A percentile compares a stretch with the other conserved stretches of the same genome.
Conservation (phyloP, 1,284 basidiomycete genomes). For the Rhodotorula sp. region DNA sequence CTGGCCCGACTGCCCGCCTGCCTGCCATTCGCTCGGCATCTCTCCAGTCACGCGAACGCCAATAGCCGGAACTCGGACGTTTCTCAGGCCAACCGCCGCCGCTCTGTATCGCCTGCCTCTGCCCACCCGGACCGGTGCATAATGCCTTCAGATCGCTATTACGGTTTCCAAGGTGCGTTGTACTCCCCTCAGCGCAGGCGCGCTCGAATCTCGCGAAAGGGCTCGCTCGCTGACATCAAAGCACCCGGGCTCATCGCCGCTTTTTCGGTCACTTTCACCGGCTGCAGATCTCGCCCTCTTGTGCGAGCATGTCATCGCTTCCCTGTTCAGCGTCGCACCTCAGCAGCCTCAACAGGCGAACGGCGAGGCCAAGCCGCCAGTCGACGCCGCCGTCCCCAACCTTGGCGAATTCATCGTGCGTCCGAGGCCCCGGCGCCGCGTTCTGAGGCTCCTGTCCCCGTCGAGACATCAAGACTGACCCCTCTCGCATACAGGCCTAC, state of each 20-base stretch:
- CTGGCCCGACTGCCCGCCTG: too few species aligned
- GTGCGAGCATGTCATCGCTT: conserved; percentile 45
- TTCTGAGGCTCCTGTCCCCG: background rate
- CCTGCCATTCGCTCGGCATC: background rate
- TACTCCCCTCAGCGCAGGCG: background rate
- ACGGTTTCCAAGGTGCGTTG: conserved; percentile 36
- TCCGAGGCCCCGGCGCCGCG: background rate
- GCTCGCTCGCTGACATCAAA: background rate
- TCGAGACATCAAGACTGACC: background rate
- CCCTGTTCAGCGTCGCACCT: conserved; percentile 36
- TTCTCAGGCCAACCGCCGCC: too few species aligned
- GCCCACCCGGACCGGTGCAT: background rate
- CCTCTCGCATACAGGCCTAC: conserved; percentile 58
- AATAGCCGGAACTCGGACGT: background rate
- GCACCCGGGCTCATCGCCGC: conserved; percentile 1
- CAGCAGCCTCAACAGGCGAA: conserved; percentile 11
- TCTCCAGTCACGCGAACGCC: background rate
- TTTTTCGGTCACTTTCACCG: background rate
- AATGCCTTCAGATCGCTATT: conserved; percentile 33
- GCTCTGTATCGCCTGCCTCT: background rate
- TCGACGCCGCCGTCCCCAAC: conserved; percentile 20
- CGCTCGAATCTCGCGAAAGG: background rate
- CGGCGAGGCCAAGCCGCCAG: conserved; percentile 32
- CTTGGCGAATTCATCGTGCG: conserved; percentile 47
- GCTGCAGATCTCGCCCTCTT: conserved; percentile 42